Percentiles rank a stretch among this genome's conserved stretches.
phyloP scores from a whole-genome alignment of 768 basidiomycete genomes.

The Serendipita sp. region DNA sequence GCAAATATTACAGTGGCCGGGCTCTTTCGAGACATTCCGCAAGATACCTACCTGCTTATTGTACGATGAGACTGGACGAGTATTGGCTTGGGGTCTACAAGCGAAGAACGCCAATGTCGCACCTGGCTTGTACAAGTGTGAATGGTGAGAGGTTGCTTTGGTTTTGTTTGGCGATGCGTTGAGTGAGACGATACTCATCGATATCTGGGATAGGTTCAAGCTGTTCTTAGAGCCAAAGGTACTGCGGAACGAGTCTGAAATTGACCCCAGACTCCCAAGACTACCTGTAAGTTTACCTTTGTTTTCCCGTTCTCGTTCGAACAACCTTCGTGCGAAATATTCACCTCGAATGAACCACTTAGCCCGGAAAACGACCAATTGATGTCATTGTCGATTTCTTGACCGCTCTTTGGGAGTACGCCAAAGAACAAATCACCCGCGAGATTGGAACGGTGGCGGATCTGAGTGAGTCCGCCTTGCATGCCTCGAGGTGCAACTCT shows the following conservation, averaged over 20 bases:
- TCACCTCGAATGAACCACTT: slow-evolving; percentile 5
- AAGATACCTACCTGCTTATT: slow-evolving; percentile 78
- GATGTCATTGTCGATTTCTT: slow-evolving; percentile 78
- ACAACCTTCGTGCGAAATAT: neutral
- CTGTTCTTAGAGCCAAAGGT: slow-evolving; percentile 72
- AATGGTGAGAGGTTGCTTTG: slow-evolving; percentile 27
- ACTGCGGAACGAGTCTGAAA: slow-evolving; percentile 48
- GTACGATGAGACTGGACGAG: slow-evolving; percentile 57
- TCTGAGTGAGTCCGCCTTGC: slow-evolving; percentile 37
- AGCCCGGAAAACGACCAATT: slow-evolving; percentile 61
- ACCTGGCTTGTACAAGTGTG: slow-evolving; percentile 44
- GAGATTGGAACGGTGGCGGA: slow-evolving; percentile 79
- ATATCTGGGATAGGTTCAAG: slow-evolving; percentile 50
- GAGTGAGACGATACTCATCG: too few species aligned
- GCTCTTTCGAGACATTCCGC: slow-evolving; percentile 70
- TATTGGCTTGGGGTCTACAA: slow-evolving; percentile 75
- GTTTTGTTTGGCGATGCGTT: neutral
- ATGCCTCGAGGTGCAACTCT: too few species aligned
- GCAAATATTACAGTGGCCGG: slow-evolving; percentile 77
- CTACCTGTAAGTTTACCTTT: slow-evolving; percentile 49
- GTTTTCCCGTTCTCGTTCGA: neutral
- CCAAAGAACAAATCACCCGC: slow-evolving; percentile 70
- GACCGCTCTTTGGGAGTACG: slow-evolving; percentile 56
- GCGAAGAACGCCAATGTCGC: slow-evolving; percentile 66
- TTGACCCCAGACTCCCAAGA: slow-evolving; percentile 66